These are phyloP conservation scores for Linnemannia hyalina DNA, from an alignment of 192 early-diverging fungal genomes.

Conservation along the genomic window DNA sequence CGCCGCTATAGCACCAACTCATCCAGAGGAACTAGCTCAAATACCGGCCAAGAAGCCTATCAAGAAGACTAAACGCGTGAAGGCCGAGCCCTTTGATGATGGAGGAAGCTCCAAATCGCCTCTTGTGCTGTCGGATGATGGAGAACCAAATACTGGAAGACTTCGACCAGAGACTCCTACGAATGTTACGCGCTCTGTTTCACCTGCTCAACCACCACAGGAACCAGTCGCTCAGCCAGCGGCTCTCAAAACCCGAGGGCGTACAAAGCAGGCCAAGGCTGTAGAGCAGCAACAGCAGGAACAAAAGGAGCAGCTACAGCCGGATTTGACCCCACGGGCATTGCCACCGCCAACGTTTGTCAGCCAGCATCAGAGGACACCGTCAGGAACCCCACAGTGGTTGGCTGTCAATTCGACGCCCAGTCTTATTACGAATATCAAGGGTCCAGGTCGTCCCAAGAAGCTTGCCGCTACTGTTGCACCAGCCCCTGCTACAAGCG, in stretches of 20 bases:
- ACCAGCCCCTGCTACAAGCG: background rate
- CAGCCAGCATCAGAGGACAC: conserved; percentile 52
- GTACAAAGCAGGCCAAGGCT: conserved; percentile 10
- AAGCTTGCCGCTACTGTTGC: background rate
- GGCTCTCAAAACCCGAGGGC: background rate
- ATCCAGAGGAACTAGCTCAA: background rate
- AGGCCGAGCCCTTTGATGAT: conserved; percentile 18
- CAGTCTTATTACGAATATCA: conserved; percentile 32
- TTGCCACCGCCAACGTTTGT: conserved; percentile 42
- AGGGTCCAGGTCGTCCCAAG: conserved; percentile 25
- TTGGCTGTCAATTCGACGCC: conserved; percentile 41
- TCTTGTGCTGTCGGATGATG: background rate
- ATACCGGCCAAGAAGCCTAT: conserved; percentile 4
- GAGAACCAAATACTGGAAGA: background rate
- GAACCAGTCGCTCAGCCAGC: background rate
- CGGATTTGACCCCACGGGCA: background rate
- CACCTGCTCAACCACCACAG: background rate
- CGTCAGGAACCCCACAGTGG: conserved; percentile 50
- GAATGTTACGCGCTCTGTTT: background rate
- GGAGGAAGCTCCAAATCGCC: conserved; percentile 1
- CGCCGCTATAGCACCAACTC: background rate
- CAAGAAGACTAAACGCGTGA: conserved; percentile 42
- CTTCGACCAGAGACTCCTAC: background rate
- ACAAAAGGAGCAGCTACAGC: background rate
- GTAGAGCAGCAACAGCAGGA: conserved; percentile 16